These are phyloP conservation scores for Trichophyton schoenleinii DNA, from an alignment of 2,329 filamentous ascomycete genomes.

Conservation along the genomic window DNA sequence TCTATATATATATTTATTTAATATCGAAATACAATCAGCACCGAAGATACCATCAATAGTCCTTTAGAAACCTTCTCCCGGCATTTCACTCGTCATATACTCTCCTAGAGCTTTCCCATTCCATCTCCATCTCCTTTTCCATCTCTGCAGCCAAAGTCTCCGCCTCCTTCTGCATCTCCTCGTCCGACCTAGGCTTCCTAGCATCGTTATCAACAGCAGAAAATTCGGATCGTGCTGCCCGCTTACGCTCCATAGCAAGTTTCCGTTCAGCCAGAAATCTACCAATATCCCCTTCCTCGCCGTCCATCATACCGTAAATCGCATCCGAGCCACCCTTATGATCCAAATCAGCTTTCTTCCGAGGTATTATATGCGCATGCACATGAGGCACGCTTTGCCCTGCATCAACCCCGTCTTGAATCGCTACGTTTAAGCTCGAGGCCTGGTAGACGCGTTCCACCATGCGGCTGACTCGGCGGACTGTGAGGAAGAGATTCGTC, in stretches of 20 bases:
- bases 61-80: too few species aligned
- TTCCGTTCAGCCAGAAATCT: slow-evolving; percentile 50
- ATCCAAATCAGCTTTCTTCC: slow-evolving; percentile 48
- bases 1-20: too few species aligned
- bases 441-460: slow-evolving; percentile 51
- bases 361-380: slow-evolving; percentile 82
- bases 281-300: slow-evolving; percentile 72
- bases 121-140: slow-evolving; percentile 24
- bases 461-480: slow-evolving; percentile 69
- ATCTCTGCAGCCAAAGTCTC: slow-evolving; percentile 49
- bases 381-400: slow-evolving; percentile 92
- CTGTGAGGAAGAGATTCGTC: slow-evolving; percentile 75
- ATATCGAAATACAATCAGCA: too few species aligned
- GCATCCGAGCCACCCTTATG: slow-evolving; percentile 51
- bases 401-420: slow-evolving; percentile 85
- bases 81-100: not conserved
- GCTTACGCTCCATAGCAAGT: slow-evolving; percentile 11
- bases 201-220: slow-evolving; percentile 59
- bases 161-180: slow-evolving; percentile 73
- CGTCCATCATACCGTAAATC: slow-evolving; percentile 72
- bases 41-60: too few species aligned
- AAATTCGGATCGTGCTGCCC: slow-evolving; percentile 32
- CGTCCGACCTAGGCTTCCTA: slow-evolving; percentile 52
- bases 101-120: not conserved
- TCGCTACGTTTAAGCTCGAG: slow-evolving; percentile 76